These are phyloP conservation scores for Lachnellula subtilissima DNA, from an alignment of 2,329 filamentous ascomycete genomes.

Conservation along the genomic window DNA sequence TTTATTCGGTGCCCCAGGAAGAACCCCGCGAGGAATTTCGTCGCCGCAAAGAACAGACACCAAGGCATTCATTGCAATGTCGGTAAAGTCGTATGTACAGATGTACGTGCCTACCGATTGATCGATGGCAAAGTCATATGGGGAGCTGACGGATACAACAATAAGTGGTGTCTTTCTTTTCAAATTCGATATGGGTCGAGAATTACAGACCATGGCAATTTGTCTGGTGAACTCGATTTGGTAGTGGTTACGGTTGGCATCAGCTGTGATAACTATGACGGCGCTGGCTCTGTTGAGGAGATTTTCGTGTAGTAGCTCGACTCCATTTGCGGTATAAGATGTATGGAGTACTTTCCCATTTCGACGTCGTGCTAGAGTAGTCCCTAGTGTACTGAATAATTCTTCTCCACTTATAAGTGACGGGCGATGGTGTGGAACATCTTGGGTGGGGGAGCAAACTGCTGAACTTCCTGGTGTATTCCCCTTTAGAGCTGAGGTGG, in stretches of 20 bases:
- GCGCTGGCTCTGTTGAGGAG: constrained; percentile 83
- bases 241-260: constrained; percentile 90
- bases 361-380: constrained; percentile 78
- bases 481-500: constrained; percentile 66
- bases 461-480: constrained; percentile 43
- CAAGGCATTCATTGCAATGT: constrained; percentile 79
- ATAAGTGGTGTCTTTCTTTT: constrained; percentile 85
- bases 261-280: constrained; percentile 89
- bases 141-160: constrained; percentile 89
- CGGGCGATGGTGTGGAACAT: constrained; percentile 52
- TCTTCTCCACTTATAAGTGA: constrained; percentile 85
- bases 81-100: constrained; percentile 95
- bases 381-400: constrained; percentile 84
- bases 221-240: constrained; percentile 95
- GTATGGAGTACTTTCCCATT: constrained; percentile 87
- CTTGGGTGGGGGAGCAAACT: constrained; percentile 36
- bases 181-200: constrained; percentile 66
- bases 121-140: constrained; percentile 95
- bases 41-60: constrained; percentile 83
- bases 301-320: constrained; percentile 88
- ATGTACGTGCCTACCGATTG: constrained; percentile 85
- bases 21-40: constrained; percentile 51
- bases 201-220: constrained; percentile 79
- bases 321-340: constrained; percentile 89
- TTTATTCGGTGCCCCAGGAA: constrained; percentile 74